Evolutionary conservation across 106 monocot species (phyloP).

Genomic region (Alisma plantagoaquatica): DNA sequence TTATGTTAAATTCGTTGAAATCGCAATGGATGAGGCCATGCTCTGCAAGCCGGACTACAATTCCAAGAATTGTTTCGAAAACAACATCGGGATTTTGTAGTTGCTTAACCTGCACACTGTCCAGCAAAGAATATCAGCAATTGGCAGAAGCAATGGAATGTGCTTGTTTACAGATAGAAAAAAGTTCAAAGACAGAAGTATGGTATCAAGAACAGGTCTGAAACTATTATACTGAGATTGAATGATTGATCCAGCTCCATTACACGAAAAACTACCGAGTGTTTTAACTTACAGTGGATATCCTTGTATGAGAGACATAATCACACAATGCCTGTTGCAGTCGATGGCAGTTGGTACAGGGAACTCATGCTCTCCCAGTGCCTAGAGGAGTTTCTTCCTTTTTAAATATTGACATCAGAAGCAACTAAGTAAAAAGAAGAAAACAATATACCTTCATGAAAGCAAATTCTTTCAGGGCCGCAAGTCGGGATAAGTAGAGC

Average conservation of each 20-base stretch:
- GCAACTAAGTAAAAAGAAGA: background rate
- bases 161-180: no score
- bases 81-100: constrained; percentile 74
- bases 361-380: constrained; percentile 90
- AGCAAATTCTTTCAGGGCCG: background rate
- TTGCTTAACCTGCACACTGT: constrained; percentile 77
- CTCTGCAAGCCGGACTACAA: constrained; percentile 78
- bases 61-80: constrained; percentile 68
- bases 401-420: background rate
- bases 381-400: constrained; percentile 21
- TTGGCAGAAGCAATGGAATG: no score
- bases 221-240: no score
- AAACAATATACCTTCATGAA: constrained; percentile 73
- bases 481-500: constrained; percentile 48
- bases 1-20: constrained; percentile 95
- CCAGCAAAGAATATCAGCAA: background rate
- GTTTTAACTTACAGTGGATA: constrained; percentile 97
- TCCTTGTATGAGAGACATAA: constrained; percentile 93
- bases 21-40: constrained; percentile 99
- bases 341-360: constrained; percentile 93
- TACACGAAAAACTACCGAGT: no score
- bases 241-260: no score
- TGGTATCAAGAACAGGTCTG: background rate
- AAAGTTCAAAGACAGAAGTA: background rate
- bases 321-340: constrained; percentile 88